Evolutionary conservation across 2,329 filamentous ascomycete species (phyloP).

Genomic region (Alternaria hordeiaustralica): DNA sequence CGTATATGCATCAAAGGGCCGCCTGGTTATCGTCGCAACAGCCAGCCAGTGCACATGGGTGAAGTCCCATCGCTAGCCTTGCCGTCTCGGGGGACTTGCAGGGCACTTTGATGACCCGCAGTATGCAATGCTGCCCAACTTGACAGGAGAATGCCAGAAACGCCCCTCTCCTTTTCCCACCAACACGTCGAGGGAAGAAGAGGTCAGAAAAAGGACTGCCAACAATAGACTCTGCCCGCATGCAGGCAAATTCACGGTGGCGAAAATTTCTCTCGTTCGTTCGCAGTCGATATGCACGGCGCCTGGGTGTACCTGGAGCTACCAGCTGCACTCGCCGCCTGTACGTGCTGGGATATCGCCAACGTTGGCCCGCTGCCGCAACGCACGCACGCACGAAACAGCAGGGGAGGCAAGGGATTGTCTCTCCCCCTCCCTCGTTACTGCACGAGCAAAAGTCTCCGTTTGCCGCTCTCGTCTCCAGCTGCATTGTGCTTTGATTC

Average conservation of each 20-base stretch:
- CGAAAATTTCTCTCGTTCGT: neutral
- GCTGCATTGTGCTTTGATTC: neutral
- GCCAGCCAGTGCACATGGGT: neutral
- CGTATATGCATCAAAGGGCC: neutral
- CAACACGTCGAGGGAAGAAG: neutral
- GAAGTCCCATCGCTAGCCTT: neutral
- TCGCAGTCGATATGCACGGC: neutral
- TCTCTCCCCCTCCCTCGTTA: neutral
- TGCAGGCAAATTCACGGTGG: neutral
- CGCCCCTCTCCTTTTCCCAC: neutral
- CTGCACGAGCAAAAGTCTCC: neutral
- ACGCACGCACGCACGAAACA: neutral
- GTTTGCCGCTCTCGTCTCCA: neutral
- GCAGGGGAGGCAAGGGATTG: neutral
- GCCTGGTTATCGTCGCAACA: neutral
- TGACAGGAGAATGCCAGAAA: neutral
- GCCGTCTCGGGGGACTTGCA: neutral
- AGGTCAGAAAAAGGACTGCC: neutral
- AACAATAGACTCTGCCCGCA: neutral
- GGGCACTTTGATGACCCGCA: constrained; percentile 1
- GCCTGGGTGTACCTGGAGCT: neutral
- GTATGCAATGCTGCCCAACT: constrained; percentile 14
- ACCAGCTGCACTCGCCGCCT: neutral
- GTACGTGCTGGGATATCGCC: neutral
- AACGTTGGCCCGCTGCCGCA: constrained; percentile 2